phyloP scores from a whole-genome alignment of 441 rosid species.

The Rhodomyrtus psidioides region DNA sequence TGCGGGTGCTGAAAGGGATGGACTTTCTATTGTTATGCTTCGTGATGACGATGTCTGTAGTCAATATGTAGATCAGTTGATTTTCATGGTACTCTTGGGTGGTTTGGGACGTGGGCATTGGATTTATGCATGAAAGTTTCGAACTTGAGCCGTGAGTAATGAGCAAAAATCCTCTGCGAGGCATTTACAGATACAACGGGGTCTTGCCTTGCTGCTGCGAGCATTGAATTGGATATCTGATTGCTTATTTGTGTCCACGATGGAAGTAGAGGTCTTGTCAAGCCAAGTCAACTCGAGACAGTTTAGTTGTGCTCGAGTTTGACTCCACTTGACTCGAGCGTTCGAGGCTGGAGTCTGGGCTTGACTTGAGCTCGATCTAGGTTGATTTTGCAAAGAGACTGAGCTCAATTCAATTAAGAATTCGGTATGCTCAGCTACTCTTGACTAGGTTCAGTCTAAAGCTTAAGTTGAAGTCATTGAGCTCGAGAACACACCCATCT shows the following conservation, averaged over 20 bases:
- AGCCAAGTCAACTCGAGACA: background rate
- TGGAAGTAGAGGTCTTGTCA: background rate
- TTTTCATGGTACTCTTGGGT: background rate
- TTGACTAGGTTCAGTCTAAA: background rate
- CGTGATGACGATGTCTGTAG: background rate
- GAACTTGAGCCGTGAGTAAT: background rate
- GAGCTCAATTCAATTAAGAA: background rate
- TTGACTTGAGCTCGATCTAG: background rate
- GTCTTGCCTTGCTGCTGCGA: background rate
- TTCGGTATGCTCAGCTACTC: background rate
- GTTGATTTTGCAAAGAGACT: background rate
- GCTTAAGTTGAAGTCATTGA: background rate
- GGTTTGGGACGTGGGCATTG: background rate
- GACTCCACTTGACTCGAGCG: background rate
- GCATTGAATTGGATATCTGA: background rate
- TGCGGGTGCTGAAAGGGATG: background rate
- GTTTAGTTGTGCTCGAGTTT: background rate
- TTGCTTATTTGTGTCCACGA: background rate
- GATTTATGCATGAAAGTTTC: background rate
- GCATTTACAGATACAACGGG: background rate
- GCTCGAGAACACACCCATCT: background rate
- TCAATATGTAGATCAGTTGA: background rate
- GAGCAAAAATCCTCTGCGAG: background rate
- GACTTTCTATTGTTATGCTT: background rate
- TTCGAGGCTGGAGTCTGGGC: background rate